Percentiles rank a stretch among this genome's conserved stretches.
Conservation (phyloP, 352 stramenopile species). For the Pythium periplocum region DNA sequence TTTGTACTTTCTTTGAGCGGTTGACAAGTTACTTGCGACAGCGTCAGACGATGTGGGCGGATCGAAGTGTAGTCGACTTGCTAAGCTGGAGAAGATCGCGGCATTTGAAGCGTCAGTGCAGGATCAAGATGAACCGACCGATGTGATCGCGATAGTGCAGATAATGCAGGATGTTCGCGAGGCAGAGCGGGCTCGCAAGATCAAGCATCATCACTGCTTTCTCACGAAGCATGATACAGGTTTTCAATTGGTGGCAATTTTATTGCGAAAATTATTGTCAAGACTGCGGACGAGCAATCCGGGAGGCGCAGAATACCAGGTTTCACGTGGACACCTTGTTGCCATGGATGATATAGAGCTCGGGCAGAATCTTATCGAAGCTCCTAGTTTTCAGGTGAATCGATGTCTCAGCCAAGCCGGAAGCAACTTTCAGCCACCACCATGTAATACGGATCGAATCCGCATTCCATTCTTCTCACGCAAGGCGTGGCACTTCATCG, state of each 20-base stretch:
- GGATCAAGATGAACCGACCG: conserved; percentile 9
- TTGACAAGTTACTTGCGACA: background rate
- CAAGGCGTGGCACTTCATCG: conserved; percentile 2
- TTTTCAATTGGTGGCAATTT: background rate
- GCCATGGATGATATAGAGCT: too few species aligned
- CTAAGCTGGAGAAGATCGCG: conserved; percentile 18
- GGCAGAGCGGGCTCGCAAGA: conserved; percentile 7
- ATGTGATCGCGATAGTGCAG: conserved; percentile 18
- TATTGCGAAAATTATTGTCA: conserved; percentile 12
- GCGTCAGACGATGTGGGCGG: conserved; percentile 3
- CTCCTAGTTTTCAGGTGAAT: too few species aligned
- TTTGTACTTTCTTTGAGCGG: too few species aligned
- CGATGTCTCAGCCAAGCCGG: too few species aligned
- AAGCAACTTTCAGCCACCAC: background rate
- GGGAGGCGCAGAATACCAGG: too few species aligned
- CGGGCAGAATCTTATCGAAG: too few species aligned
- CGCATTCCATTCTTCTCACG: conserved; percentile 4
- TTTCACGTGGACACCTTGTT: too few species aligned
- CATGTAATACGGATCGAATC: background rate
- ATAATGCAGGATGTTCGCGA: conserved; percentile 11
- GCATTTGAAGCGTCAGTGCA: conserved; percentile 3
- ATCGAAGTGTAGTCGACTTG: conserved; percentile 1
- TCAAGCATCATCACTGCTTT: too few species aligned
- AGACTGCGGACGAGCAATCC: too few species aligned
- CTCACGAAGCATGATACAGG: background rate